A percentile compares a stretch with the other conserved stretches of the same genome.
These are phyloP conservation scores for Cercophora sp. DNA, from an alignment of 495 filamentous ascomycete species.

Conservation along the genomic window DNA sequence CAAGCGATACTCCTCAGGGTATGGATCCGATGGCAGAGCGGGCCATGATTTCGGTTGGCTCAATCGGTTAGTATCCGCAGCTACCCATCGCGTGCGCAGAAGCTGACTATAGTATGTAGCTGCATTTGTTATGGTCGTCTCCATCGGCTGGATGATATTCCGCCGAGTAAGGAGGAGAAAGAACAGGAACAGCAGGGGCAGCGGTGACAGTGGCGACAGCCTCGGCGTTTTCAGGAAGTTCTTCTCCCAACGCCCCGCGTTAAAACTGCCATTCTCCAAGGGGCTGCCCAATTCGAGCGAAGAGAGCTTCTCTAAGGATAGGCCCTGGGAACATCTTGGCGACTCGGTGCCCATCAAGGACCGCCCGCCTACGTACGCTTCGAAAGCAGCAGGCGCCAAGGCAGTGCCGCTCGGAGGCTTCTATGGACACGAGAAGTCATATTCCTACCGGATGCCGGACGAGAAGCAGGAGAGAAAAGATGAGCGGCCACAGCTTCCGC, in stretches of 20 bases:
- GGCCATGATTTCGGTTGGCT: conserved; percentile 43
- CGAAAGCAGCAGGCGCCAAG: conserved; percentile 23
- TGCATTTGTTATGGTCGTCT: conserved; percentile 39
- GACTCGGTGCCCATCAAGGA: not conserved
- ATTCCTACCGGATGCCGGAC: conserved; percentile 3
- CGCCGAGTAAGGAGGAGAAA: conserved; percentile 34
- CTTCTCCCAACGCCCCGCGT: not conserved
- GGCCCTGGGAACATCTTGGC: conserved; percentile 13
- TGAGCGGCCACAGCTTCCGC: conserved; percentile 1
- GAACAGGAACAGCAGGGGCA: not conserved
- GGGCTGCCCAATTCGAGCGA: no score
- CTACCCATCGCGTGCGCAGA: not conserved
- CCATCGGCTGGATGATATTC: conserved; percentile 37
- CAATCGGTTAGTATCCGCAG: conserved; percentile 40
- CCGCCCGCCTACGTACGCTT: conserved; percentile 31
- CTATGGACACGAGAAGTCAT: conserved; percentile 27
- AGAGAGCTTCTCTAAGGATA: conserved; percentile 11
- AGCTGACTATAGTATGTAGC: conserved; percentile 19
- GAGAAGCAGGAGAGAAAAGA: conserved; percentile 5
- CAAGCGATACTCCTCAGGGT: conserved; percentile 1
- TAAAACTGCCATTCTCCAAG: not conserved
- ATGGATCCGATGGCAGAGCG: conserved; percentile 38
- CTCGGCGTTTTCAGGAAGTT: conserved; percentile 11
- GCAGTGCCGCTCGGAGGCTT: conserved; percentile 16
- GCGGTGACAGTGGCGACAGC: no score